A percentile compares a stretch with the other conserved stretches of the same genome.
Evolutionary conservation across 805 yeast species (phyloP).

Genomic region (Saccharomyces mikatae): DNA sequence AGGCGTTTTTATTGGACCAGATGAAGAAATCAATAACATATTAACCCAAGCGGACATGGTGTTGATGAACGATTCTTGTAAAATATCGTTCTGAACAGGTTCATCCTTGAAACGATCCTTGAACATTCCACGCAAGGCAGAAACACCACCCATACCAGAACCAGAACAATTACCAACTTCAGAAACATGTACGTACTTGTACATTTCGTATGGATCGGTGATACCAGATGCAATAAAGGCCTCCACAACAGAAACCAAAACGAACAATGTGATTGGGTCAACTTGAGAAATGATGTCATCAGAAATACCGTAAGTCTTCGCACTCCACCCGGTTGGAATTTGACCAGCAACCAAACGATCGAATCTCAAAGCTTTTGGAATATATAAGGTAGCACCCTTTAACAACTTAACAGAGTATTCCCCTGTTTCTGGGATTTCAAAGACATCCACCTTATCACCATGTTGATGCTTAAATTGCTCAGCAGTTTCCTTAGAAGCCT

Average conservation of each 20-base stretch:
- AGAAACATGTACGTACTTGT: conserved; percentile 94
- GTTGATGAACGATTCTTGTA: conserved; percentile 97
- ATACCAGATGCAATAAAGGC: conserved; percentile 91
- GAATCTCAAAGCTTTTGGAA: conserved; percentile 70
- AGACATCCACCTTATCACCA: conserved; percentile 87
- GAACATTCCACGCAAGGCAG: conserved; percentile 96
- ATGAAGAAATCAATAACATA: conserved; percentile 90
- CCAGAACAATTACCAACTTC: conserved; percentile 99
- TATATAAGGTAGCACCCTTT: conserved; percentile 83
- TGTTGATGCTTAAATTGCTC: conserved; percentile 89
- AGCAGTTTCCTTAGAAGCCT: conserved; percentile 90
- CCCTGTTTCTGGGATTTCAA: conserved; percentile 81
- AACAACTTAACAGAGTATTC: conserved; percentile 84
- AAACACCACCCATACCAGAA: conserved; percentile 99
- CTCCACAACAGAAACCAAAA: conserved; percentile 89
- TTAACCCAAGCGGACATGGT: conserved; percentile 99
- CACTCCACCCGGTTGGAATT: conserved; percentile 98
- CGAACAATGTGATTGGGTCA: conserved; percentile 90
- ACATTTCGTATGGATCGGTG: conserved; percentile 97
- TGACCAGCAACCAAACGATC: conserved; percentile 71
- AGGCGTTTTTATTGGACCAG: conserved; percentile 98
- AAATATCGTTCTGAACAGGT: conserved; percentile 94
- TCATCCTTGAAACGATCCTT: conserved; percentile 85
- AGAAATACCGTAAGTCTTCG: conserved; percentile 86
- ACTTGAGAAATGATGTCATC: conserved; percentile 92